phyloP scores from a whole-genome alignment of 352 stramenopile species.

The Phytophthora sojae region DNA sequence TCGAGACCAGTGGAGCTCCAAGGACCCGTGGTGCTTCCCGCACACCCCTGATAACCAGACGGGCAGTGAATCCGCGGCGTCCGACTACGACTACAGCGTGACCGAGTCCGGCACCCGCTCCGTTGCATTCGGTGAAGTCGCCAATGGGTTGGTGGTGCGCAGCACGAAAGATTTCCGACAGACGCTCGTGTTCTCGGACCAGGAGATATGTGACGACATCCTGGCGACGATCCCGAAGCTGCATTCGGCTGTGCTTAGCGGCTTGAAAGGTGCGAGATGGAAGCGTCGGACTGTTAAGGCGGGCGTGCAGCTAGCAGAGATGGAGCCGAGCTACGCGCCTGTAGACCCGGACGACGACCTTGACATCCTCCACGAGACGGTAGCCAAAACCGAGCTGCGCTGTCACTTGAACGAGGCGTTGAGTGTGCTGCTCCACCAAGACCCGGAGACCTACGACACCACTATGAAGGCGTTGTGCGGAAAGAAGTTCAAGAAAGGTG shows the following conservation, averaged over 20 bases:
- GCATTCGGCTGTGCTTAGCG: slow-evolving; percentile 44
- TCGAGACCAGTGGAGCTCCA: slow-evolving; percentile 9
- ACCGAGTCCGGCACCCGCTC: slow-evolving; percentile 25
- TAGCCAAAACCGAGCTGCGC: slow-evolving; percentile 59
- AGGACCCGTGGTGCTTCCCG: slow-evolving; percentile 15
- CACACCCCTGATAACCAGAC: slow-evolving; percentile 17
- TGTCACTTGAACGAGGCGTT: slow-evolving; percentile 75
- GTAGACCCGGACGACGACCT: slow-evolving; percentile 43
- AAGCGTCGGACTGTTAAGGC: slow-evolving; percentile 45
- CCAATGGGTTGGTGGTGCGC: slow-evolving; percentile 35
- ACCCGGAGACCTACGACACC: slow-evolving; percentile 52
- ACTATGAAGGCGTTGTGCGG: slow-evolving; percentile 63
- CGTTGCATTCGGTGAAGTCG: slow-evolving; percentile 26
- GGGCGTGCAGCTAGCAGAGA: slow-evolving; percentile 54
- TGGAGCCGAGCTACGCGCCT: slow-evolving; percentile 39
- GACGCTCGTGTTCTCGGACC: slow-evolving; percentile 53
- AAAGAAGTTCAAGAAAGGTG: slow-evolving; percentile 56
- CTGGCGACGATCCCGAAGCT: slow-evolving; percentile 70
- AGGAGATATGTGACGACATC: slow-evolving; percentile 68
- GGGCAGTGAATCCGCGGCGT: slow-evolving; percentile 22
- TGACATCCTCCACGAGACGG: slow-evolving; percentile 54
- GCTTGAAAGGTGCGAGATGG: slow-evolving; percentile 46
- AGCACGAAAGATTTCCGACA: slow-evolving; percentile 31
- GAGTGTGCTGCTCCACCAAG: slow-evolving; percentile 57
- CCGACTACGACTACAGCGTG: slow-evolving; percentile 29